These are phyloP conservation scores for Ogataea philodendri DNA, from an alignment of 805 yeast species.

Conservation along the genomic window DNA sequence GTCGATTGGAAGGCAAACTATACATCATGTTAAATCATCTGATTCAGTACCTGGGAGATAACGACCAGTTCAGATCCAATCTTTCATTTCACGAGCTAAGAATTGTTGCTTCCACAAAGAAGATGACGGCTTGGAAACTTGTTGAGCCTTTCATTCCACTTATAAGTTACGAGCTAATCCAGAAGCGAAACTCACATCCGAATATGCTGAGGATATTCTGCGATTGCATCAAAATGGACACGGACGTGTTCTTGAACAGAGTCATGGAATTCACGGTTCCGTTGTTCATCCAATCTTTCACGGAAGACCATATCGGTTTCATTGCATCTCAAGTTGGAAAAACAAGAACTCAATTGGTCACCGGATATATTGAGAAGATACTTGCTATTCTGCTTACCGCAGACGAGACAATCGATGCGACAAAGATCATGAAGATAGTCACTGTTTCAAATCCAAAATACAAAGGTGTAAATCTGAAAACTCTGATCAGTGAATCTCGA, in stretches of 20 bases:
- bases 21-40: slow-evolving; percentile 65
- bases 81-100: slow-evolving; percentile 65
- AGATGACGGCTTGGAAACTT: slow-evolving; percentile 72
- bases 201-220: slow-evolving; percentile 58
- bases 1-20: slow-evolving; percentile 60
- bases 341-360: slow-evolving; percentile 46
- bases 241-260: slow-evolving; percentile 59
- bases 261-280: slow-evolving; percentile 79
- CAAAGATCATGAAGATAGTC: slow-evolving; percentile 51
- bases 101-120: slow-evolving; percentile 53
- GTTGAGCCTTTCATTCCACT: slow-evolving; percentile 77
- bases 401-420: slow-evolving; percentile 46
- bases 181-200: slow-evolving; percentile 47
- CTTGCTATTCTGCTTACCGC: slow-evolving; percentile 58
- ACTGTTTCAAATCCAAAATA: slow-evolving; percentile 50
- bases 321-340: slow-evolving; percentile 54
- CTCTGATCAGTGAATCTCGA: slow-evolving; percentile 32
- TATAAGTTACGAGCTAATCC: slow-evolving; percentile 61
- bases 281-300: slow-evolving; percentile 62
- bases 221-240: slow-evolving; percentile 61
- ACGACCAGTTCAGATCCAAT: slow-evolving; percentile 63
- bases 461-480: slow-evolving; percentile 34
- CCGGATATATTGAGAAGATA: slow-evolving; percentile 48
- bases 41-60: slow-evolving; percentile 62
- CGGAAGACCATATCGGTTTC: slow-evolving; percentile 58